Percentiles rank a stretch among this genome's conserved stretches.
phyloP scores from a whole-genome alignment of 2,329 filamentous ascomycete genomes.

The Clonostachys rhizophaga region DNA sequence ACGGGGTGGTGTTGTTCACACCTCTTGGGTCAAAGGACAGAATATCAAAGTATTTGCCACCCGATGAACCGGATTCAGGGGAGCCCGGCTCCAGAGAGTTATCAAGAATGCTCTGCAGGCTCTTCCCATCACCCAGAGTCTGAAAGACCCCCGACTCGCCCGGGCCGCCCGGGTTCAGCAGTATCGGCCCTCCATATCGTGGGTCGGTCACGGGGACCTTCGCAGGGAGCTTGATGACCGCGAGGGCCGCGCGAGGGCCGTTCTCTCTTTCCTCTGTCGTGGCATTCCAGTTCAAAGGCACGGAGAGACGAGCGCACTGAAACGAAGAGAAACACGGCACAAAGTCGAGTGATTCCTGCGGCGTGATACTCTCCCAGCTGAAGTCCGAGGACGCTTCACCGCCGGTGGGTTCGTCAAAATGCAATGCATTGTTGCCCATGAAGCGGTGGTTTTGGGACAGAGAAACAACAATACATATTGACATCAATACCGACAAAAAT shows the following conservation, averaged over 20 bases:
- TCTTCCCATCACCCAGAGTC: constrained; percentile 6
- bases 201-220: constrained; percentile 26
- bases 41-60: background rate
- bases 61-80: too few species aligned
- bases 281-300: constrained; percentile 35
- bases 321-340: constrained; percentile 29
- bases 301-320: constrained; percentile 33
- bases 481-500: too few species aligned
- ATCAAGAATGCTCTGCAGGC: too few species aligned
- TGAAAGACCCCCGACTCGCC: constrained; percentile 30
- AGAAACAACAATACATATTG: too few species aligned
- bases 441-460: too few species aligned
- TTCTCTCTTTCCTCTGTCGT: constrained; percentile 11
- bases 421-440: too few species aligned
- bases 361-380: constrained; percentile 25
- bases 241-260: constrained; percentile 25
- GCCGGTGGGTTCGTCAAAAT: too few species aligned
- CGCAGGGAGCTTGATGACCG: constrained; percentile 33
- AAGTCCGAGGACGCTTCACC: constrained; percentile 10
- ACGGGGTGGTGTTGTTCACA: background rate
- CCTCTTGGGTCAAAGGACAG: background rate
- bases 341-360: constrained; percentile 27
- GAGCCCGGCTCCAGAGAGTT: too few species aligned
- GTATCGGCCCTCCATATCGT: constrained; percentile 32
- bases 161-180: constrained; percentile 40